Percentiles rank a stretch among this genome's conserved stretches.
Conservation (phyloP, 2,329 filamentous ascomycete genomes). For the Amauroascus niger region DNA sequence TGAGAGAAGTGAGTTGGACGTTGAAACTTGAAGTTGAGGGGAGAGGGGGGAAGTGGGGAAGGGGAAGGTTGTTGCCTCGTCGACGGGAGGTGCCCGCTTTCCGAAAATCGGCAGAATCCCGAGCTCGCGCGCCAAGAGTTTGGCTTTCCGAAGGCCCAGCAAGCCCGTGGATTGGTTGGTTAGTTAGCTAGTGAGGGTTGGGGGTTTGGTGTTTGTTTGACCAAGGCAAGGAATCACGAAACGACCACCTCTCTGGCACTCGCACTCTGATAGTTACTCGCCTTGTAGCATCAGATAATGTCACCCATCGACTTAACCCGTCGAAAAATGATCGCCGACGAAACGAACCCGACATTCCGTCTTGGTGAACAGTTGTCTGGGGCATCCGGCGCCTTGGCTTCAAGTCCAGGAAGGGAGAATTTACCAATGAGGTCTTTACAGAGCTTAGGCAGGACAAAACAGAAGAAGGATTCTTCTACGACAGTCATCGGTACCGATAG, state of each 20-base stretch:
- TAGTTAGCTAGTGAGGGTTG: too few relatives aligned
- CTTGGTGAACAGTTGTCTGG: not conserved
- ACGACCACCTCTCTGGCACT: too few relatives aligned
- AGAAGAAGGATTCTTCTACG: not conserved
- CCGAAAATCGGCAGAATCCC: not conserved
- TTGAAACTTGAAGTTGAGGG: too few relatives aligned
- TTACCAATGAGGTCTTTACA: not conserved
- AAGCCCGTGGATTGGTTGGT: too few relatives aligned
- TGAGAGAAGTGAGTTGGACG: too few relatives aligned
- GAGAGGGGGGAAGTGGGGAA: too few relatives aligned
- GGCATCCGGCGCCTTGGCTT: not conserved
- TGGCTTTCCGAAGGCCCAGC: too few relatives aligned
- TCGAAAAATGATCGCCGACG: slow-evolving; percentile 4
- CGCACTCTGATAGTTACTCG: not conserved
- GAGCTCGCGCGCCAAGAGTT: too few relatives aligned
- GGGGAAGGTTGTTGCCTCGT: not conserved
- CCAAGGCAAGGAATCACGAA: too few relatives aligned
- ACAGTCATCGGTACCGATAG: not conserved
- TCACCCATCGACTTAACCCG: not conserved
- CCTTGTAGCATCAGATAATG: not conserved
- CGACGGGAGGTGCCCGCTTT: slow-evolving; percentile 5
- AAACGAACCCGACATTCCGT: not conserved
- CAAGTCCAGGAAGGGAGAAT: slow-evolving; percentile 13
- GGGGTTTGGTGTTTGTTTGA: too few relatives aligned
- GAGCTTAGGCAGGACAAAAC: not conserved